Conservation (phyloP, 805 yeast species). For the Saturnispora quitensis region DNA sequence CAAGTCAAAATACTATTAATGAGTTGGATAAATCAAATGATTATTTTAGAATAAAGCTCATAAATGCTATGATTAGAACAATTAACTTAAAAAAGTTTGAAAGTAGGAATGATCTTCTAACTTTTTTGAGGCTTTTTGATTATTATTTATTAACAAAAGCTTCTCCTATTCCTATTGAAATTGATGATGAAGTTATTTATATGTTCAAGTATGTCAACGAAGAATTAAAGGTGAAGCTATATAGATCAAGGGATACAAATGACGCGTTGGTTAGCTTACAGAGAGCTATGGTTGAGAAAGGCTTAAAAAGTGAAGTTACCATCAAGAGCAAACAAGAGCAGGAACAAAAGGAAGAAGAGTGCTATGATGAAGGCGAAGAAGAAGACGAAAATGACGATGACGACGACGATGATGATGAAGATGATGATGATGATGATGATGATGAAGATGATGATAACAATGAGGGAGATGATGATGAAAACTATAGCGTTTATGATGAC, state of each 20-base stretch:
- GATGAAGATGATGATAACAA: constrained; percentile 28
- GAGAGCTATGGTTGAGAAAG: constrained; percentile 19
- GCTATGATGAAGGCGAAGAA: constrained; percentile 5
- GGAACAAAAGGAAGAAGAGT: constrained; percentile 17
- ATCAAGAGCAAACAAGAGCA: too few species aligned
- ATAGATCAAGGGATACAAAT: constrained; percentile 42
- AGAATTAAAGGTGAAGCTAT: constrained; percentile 21
- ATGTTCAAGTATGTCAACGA: constrained; percentile 15
- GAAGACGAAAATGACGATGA: constrained; percentile 14
- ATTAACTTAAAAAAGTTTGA: constrained; percentile 11
- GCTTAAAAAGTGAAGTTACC: constrained; percentile 10
- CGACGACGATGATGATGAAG: constrained; percentile 23
- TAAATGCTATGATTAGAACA: constrained; percentile 34
- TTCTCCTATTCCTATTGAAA: constrained; percentile 44
- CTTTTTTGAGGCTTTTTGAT: constrained; percentile 54
- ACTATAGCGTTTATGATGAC: constrained; percentile 11
- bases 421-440: constrained; percentile 26
- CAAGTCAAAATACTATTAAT: constrained; percentile 33
- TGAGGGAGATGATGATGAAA: constrained; percentile 16
- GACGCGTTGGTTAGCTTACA: constrained; percentile 38
- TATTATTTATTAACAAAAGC: constrained; percentile 58
- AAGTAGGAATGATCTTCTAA: constrained; percentile 22
- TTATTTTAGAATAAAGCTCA: constrained; percentile 61
- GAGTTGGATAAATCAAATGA: constrained; percentile 56
- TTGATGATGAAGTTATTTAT: constrained; percentile 42